Evolutionary conservation across 2,329 filamentous ascomycete genomes (phyloP).

Genomic region (Bisporella sp.): DNA sequence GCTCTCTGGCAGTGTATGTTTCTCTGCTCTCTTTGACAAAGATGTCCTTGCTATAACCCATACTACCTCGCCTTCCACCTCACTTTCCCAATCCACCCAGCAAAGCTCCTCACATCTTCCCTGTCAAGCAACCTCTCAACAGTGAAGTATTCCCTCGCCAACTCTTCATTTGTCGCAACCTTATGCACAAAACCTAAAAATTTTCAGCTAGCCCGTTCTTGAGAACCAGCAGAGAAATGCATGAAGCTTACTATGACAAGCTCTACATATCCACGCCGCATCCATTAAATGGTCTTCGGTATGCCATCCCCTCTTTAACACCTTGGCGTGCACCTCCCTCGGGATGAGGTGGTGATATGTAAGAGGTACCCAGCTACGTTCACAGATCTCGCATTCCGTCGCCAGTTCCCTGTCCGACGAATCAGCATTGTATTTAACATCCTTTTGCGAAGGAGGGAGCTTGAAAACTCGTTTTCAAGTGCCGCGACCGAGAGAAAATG

Average conservation of each 20-base stretch:
- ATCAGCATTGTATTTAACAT: not conserved
- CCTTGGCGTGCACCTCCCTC: slow-evolving; percentile 68
- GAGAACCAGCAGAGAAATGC: no score
- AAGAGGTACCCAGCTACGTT: slow-evolving; percentile 64
- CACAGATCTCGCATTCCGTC: slow-evolving; percentile 68
- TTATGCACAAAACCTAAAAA: slow-evolving; percentile 58
- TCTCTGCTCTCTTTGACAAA: no score
- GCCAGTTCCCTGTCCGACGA: slow-evolving; percentile 44
- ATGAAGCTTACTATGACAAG: slow-evolving; percentile 55
- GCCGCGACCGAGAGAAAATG: no score
- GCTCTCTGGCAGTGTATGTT: no score
- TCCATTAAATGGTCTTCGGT: slow-evolving; percentile 66
- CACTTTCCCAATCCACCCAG: slow-evolving; percentile 63
- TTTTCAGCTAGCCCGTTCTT: no score
- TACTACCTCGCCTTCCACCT: slow-evolving; percentile 56
- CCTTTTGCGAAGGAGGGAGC: no score
- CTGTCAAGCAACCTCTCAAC: slow-evolving; percentile 63
- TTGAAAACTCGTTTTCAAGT: no score
- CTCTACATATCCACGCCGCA: slow-evolving; percentile 80
- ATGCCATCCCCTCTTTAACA: slow-evolving; percentile 73
- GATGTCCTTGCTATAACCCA: no score
- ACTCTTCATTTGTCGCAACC: slow-evolving; percentile 67
- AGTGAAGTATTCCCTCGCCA: slow-evolving; percentile 66
- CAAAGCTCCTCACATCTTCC: slow-evolving; percentile 67
- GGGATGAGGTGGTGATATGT: slow-evolving; percentile 86